Base-by-base conservation (phyloP, 805 yeast genomes). In the Lachancea cidri region DNA sequence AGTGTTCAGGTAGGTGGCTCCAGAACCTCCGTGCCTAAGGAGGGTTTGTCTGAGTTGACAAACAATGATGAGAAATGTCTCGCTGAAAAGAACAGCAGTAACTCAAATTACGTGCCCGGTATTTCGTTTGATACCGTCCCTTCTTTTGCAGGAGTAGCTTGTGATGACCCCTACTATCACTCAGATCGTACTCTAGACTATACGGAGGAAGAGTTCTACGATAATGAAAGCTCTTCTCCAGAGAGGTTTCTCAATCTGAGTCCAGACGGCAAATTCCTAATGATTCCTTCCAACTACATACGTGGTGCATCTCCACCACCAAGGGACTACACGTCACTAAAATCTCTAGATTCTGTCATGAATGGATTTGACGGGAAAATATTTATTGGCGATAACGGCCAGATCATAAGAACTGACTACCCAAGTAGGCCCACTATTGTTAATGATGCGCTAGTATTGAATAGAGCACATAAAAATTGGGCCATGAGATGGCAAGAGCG, bases 71-170 rank as follows among this genome's bases (percentile, higher is more conserved):
- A 22, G 11, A 11, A 22, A 7, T 11, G 7, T 22, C 27, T 7
- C 27, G 27, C 11, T 22, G 27, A 22, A 22, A 22, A 22, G 9
- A 22, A 22, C 9, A 29, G 14, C 7, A 15, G 32, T 14, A 29
- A 13, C 7, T 29, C 32, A n/a, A 16, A 25, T 25, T 41, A 20
- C 24, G 38, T 44, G 9, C 60, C 62, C 4, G 54, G 62, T 7
- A 61, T 63, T 4, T 61, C 66, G 1, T 62, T 62, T 41, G 54
- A 63, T 35, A 63, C 67, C 1, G 66, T 62, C 1, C 67, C 67
- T 3, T 44, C 45, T 8, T 39, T 45, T 13, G 40, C 47, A 13
- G 58, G 61, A 11, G 41, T 39, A 17, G 48, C 52, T 3, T 49
- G 47, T 13, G 45, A 49, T 2, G 60, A 60, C 14, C 61, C 55